Conservation (phyloP, 164 flowering plant species). For the Vitis vinifera region ASM3070453v1 NC_081811.1:25685001-25685500, state of each 20-base stretch:
- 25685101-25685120: slow-evolving; percentile 55
- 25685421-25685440: slow-evolving; percentile 50
- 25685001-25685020: slow-evolving; percentile 57
- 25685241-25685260: slow-evolving; percentile 46
- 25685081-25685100: slow-evolving; percentile 74
- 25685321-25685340: slow-evolving; percentile 36
- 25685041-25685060: slow-evolving; percentile 38
- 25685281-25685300: slow-evolving; percentile 77
- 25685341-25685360: slow-evolving; percentile 42
- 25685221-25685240: slow-evolving; percentile 32
- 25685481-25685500: slow-evolving; percentile 45
- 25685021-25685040: slow-evolving; percentile 27
- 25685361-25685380: slow-evolving; percentile 38
- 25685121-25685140: slow-evolving; percentile 30
- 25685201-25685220: slow-evolving; percentile 57
- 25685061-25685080: slow-evolving; percentile 52
- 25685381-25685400: slow-evolving; percentile 45
- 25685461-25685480: slow-evolving; percentile 32
- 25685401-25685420: slow-evolving; percentile 57
- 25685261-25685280: slow-evolving; percentile 49
- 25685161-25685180: slow-evolving; percentile 44
- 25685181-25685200: slow-evolving; percentile 61
- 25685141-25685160: slow-evolving; percentile 53
- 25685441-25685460: slow-evolving; percentile 60
- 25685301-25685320: slow-evolving; percentile 57